These are phyloP conservation scores for Leccinum subspadiceum DNA, from an alignment of 1,284 basidiomycete species.

Conservation along the genomic window DNA sequence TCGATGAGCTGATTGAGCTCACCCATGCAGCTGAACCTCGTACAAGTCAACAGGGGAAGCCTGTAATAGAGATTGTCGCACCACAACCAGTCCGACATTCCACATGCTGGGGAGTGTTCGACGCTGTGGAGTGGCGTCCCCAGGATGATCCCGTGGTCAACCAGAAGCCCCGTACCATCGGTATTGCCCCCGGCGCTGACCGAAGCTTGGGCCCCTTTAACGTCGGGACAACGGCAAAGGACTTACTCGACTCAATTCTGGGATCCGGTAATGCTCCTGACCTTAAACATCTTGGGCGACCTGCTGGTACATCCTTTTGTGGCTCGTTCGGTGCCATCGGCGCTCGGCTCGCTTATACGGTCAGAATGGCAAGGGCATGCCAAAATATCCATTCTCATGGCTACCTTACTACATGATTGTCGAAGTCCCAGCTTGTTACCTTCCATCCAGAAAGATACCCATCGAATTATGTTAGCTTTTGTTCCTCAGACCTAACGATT, in stretches of 20 bases:
- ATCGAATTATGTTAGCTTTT: not conserved
- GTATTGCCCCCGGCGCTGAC: slow-evolving; percentile 31
- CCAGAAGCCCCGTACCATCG: slow-evolving; percentile 27
- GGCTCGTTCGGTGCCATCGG: slow-evolving; percentile 27
- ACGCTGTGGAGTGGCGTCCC: slow-evolving; percentile 31
- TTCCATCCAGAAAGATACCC: not conserved
- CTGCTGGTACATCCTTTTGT: slow-evolving; percentile 23
- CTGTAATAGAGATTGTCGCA: slow-evolving; percentile 9
- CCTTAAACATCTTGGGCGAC: slow-evolving; percentile 6
- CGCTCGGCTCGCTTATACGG: slow-evolving; percentile 21
- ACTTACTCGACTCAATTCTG: slow-evolving; percentile 33
- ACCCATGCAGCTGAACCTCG: slow-evolving; percentile 1
- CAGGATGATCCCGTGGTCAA: slow-evolving; percentile 34
- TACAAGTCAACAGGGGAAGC: not conserved
- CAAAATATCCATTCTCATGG: slow-evolving; percentile 17
- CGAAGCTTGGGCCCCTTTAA: not conserved
- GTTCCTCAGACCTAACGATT: not conserved
- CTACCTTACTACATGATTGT: slow-evolving; percentile 5
- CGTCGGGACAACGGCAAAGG: slow-evolving; percentile 24
- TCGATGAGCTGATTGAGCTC: slow-evolving; percentile 26
- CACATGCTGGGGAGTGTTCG: slow-evolving; percentile 14
- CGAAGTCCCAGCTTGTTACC: not conserved
- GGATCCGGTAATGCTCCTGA: slow-evolving; percentile 7
- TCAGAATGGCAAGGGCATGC: slow-evolving; percentile 19
- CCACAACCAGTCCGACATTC: slow-evolving; percentile 17